Evolutionary conservation across 192 early-diverging fungal genomes (phyloP), one percentile per base, ranked within the genome.

Genomic region (Funneliformis mosseae): DNA sequence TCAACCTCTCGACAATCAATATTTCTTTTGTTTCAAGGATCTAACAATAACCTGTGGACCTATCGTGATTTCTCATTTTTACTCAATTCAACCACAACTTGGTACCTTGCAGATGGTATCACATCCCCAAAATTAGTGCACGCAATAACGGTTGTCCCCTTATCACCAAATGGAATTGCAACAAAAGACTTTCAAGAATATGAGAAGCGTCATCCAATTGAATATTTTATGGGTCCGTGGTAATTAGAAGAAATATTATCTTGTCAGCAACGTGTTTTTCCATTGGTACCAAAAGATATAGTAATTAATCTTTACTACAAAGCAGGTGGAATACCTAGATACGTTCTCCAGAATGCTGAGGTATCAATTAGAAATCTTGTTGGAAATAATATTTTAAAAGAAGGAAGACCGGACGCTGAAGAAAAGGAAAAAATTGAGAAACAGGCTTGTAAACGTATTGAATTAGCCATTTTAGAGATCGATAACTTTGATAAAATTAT

Each of bases 111-210:
- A 43, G 69, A 71, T 43, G 41, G 41, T 71, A 21, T 43, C 39
- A 42, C 5, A 39, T 71, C 69, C 5, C 69, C 41, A 39, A 43
- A 9, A 43, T n/a, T 71, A 71, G 69, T 71, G 0, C 28, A 42
- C 0, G 18, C 38, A 43, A 71, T 0, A 3, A 43, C 69, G 21
- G 14, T 71, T 4, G 69, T 71, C 16, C 2, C 41, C 39, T 6
- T 71, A 71, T 71, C 41, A 71, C 69, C 50, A 71, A 71, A 71
- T 71, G 69, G 69, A 43, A 71, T 43, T 18, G 12, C 3, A 18
- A 71, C 2, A 71, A 71, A n/a, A 2, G 39, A 71, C 4, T 38
- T 71, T 71, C 21, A 71, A 21, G 42, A 71, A 71, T 43, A 42
- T 71, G 33, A 42, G 0, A 71, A 71, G 69, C 10, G 33, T 71